Evolutionary conservation across 306 rosid genomes (phyloP).

Genomic region (Prunus padus): DNA sequence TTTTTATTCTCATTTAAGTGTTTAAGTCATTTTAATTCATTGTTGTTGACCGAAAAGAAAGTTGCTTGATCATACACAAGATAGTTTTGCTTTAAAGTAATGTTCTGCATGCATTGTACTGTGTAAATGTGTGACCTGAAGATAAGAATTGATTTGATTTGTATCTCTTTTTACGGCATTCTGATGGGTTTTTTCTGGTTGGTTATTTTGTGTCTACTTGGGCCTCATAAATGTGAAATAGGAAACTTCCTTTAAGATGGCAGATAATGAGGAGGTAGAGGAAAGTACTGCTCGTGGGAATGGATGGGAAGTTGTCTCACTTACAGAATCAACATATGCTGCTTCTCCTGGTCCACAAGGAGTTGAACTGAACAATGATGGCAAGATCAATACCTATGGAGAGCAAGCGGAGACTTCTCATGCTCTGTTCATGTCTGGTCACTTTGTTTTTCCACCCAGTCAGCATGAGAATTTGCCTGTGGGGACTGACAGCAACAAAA

Average conservation of each 20-base stretch:
- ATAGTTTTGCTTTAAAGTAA: neutral
- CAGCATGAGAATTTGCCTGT: constrained; percentile 82
- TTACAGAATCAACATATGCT: constrained; percentile 88
- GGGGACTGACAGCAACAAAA: constrained; percentile 52
- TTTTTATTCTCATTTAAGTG: neutral
- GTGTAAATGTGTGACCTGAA: neutral
- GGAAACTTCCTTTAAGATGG: constrained; percentile 46
- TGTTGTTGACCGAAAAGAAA: neutral
- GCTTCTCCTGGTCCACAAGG: constrained; percentile 74
- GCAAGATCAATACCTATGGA: constrained; percentile 26
- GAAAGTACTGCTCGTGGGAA: constrained; percentile 69
- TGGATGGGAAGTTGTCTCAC: constrained; percentile 97
- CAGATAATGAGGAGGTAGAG: constrained; percentile 65
- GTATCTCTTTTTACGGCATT: neutral
- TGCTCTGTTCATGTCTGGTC: constrained; percentile 83
- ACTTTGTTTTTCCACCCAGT: constrained; percentile 85
- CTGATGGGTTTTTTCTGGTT: neutral
- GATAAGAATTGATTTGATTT: neutral
- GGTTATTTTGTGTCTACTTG: neutral
- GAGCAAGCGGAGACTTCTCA: constrained; percentile 72
- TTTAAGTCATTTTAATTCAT: neutral
- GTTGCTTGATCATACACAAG: neutral
- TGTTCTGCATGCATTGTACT: neutral
- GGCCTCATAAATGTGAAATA: neutral
- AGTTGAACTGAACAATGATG: constrained; percentile 53